Conservation (phyloP, 2,329 filamentous ascomycete genomes). For the Fusarium torulosum region DNA sequence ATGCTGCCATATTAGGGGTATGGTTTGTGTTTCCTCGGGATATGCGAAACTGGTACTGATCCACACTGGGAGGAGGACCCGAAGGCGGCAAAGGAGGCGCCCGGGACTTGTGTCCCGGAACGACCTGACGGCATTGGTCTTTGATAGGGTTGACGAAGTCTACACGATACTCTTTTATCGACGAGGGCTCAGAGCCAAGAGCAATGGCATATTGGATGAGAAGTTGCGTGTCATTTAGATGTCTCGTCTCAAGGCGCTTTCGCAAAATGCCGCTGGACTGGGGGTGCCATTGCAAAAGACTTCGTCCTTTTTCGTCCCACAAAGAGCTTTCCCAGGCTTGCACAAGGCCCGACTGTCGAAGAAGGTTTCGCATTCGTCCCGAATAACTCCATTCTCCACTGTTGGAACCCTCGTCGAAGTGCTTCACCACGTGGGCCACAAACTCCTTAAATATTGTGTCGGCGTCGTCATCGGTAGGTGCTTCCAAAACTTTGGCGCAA, state of each 20-base stretch:
- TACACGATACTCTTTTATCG: slow-evolving; percentile 48
- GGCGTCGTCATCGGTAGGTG: slow-evolving; percentile 56
- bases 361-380: slow-evolving; percentile 59
- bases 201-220: slow-evolving; percentile 57
- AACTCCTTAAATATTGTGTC: slow-evolving; percentile 59
- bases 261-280: slow-evolving; percentile 57
- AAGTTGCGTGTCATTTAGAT: slow-evolving; percentile 56
- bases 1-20: slow-evolving; percentile 53
- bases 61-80: slow-evolving; percentile 46
- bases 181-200: slow-evolving; percentile 53
- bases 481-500: slow-evolving; percentile 60
- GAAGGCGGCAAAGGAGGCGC: slow-evolving; percentile 43
- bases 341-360: slow-evolving; percentile 56
- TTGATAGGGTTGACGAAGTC: slow-evolving; percentile 54
- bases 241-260: slow-evolving; percentile 61
- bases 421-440: slow-evolving; percentile 61
- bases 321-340: slow-evolving; percentile 55
- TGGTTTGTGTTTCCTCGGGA: slow-evolving; percentile 53
- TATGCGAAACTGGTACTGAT: slow-evolving; percentile 55
- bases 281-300: slow-evolving; percentile 57
- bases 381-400: slow-evolving; percentile 60
- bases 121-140: slow-evolving; percentile 53
- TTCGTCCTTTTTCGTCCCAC: slow-evolving; percentile 53
- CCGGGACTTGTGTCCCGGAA: slow-evolving; percentile 52
- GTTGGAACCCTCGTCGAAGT: slow-evolving; percentile 59